A percentile compares a stretch with the other conserved stretches of the same genome.
phyloP scores from a whole-genome alignment of 495 filamentous ascomycete species.

The Aspergillus biplanus region DNA sequence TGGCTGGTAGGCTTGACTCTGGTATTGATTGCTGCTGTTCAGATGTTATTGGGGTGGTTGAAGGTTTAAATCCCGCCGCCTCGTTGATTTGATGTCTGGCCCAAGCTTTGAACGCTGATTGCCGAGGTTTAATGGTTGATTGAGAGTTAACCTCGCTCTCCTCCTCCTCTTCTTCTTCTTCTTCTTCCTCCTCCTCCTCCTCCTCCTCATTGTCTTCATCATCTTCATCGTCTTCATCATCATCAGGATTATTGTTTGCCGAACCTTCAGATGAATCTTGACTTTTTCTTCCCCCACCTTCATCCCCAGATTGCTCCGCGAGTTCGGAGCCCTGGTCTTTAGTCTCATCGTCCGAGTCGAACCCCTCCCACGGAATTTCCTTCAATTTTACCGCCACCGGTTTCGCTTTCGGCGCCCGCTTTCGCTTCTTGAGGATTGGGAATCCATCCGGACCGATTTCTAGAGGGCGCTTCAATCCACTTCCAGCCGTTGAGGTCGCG shows the following conservation, averaged over 20 bases:
- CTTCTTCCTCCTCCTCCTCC: slow-evolving; percentile 26
- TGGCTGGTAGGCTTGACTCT: slow-evolving; percentile 32
- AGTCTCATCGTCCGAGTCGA: slow-evolving; percentile 51
- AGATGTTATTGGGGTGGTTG: slow-evolving; percentile 35
- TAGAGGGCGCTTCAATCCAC: slow-evolving; percentile 84
- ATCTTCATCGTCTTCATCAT: slow-evolving; percentile 31
- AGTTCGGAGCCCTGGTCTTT: slow-evolving; percentile 28
- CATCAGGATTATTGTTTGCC: slow-evolving; percentile 25
- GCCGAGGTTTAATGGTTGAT: slow-evolving; percentile 44
- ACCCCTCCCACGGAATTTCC: slow-evolving; percentile 64
- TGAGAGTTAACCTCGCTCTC: slow-evolving; percentile 44
- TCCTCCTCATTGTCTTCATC: slow-evolving; percentile 31
- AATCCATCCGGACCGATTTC: slow-evolving; percentile 76
- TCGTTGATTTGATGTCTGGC: slow-evolving; percentile 84
- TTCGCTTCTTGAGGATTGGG: slow-evolving; percentile 76
- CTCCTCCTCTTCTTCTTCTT: slow-evolving; percentile 30
- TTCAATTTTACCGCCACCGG: slow-evolving; percentile 36
- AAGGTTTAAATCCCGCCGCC: slow-evolving; percentile 64
- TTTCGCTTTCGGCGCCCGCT: slow-evolving; percentile 40
- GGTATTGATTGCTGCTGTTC: slow-evolving; percentile 37
- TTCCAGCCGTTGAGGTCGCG: slow-evolving; percentile 56
- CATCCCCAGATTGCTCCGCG: slow-evolving; percentile 20
- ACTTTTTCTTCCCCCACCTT: slow-evolving; percentile 26
- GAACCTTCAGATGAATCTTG: slow-evolving; percentile 28
- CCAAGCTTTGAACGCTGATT: slow-evolving; percentile 92